Percentiles rank a stretch among this genome's conserved stretches.
phyloP scores from a whole-genome alignment of 1,139 yeast species.

The Arxiozyma heterogenica region DNA sequence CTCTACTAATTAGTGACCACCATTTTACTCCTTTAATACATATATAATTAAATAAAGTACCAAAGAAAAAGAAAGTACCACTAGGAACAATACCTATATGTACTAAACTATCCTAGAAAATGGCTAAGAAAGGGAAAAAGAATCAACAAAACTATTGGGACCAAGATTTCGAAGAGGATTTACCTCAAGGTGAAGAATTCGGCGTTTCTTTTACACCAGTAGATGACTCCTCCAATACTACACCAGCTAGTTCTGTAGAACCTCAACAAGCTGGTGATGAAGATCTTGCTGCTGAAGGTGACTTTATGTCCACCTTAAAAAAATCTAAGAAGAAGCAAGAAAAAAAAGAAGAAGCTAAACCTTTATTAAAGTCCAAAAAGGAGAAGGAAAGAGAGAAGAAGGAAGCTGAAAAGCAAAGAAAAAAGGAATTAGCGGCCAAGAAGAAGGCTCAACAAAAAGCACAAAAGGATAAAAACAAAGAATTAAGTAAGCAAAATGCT shows the following conservation, averaged over 20 bases:
- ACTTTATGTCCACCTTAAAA: slow-evolving; percentile 75
- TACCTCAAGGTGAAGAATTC: slow-evolving; percentile 49
- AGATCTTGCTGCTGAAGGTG: slow-evolving; percentile 34
- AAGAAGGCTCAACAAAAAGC: slow-evolving; percentile 72
- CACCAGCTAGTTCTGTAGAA: slow-evolving; percentile 27
- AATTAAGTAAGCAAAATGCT: slow-evolving; percentile 32
- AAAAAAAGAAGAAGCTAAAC: slow-evolving; percentile 44
- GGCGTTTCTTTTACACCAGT: slow-evolving; percentile 20
- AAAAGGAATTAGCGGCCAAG: slow-evolving; percentile 83
- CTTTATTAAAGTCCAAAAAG: slow-evolving; percentile 81
- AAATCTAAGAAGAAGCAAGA: slow-evolving; percentile 71
- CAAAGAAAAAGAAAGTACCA: not conserved
- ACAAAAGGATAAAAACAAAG: slow-evolving; percentile 54
- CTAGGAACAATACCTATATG: not conserved
- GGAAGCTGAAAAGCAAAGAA: slow-evolving; percentile 89
- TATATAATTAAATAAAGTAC: too few relatives aligned
- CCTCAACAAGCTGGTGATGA: slow-evolving; percentile 26
- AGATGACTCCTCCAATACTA: slow-evolving; percentile 6
- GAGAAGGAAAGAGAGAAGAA: slow-evolving; percentile 97
- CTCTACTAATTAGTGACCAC: not conserved
- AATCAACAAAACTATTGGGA: slow-evolving; percentile 72
- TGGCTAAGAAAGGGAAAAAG: slow-evolving; percentile 38
- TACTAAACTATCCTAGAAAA: slow-evolving; percentile 9
- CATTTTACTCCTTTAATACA: too few relatives aligned
- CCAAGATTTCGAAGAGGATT: slow-evolving; percentile 58